Evolutionary conservation across 2,329 filamentous ascomycete genomes (phyloP), one percentile per base, ranked within the genome.

Genomic region (Niveomyces coronatus): DNA sequence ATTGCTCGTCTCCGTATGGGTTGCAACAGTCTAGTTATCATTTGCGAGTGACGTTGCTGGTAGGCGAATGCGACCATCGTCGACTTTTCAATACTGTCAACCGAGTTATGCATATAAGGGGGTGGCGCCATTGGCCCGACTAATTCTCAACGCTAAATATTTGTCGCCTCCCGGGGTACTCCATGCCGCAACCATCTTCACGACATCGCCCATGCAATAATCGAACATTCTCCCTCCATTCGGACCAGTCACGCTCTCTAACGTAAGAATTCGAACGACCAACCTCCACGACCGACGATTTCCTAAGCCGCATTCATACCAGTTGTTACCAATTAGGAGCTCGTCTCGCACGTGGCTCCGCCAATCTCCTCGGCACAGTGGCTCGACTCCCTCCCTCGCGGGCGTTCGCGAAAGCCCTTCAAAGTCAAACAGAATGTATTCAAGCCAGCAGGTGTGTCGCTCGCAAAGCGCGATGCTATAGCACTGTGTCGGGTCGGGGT

Each of bases 331-430:
- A 35, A 24, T 27, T 19, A 15, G 19, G 40, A 38, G 40, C 36
- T 35, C 35, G 35, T 31, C 33, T 26, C 17, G 31, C 40, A 35
- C 35, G 35, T 35, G 41, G 33, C 44, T 41, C 40, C 33, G 24
- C 17, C 5, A 28, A 13, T 32, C 28, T 14, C 14, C 13, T 28
- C 39, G 32, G 45, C 51, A 59, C 55, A 44, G 49, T 61, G 59
- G 58, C 58, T 47, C 47, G 47, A 44, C 40, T 55, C 41, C 59
- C 58, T 48, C 56, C 60, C 48, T 54, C 58, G 56, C 64, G 67
- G 60, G 55, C 61, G 49, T 55, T 58, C 53, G 60, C 63, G 54
- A 58, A 60, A 54, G 62, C 64, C 63, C 50, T 56, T 39, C 50
- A 51, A 44, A 56, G 40, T 51, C 45, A 45, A 31, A 43, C 53